These are phyloP conservation scores for Globisporangium alternatum DNA, from an alignment of 352 stramenopile genomes.

Conservation along the genomic window DNA sequence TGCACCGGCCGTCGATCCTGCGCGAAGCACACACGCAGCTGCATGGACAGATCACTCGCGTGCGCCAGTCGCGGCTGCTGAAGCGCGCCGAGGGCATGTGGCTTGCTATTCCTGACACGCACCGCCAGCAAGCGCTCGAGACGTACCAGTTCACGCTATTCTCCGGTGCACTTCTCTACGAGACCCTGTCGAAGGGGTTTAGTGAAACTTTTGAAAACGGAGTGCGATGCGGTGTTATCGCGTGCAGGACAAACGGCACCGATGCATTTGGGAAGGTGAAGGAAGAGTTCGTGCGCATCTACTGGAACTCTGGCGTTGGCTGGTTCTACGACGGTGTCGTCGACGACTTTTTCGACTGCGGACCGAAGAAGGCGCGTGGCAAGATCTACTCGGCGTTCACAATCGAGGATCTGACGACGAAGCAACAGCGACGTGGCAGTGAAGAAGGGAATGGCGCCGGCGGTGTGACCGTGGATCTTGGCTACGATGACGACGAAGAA, in stretches of 20 bases:
- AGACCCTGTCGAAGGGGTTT: slow-evolving; percentile 33
- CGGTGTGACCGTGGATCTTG: slow-evolving; percentile 23
- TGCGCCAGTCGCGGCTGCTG: slow-evolving; percentile 44
- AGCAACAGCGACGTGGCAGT: slow-evolving; percentile 25
- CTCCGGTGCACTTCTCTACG: slow-evolving; percentile 40
- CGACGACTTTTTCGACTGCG: slow-evolving; percentile 42
- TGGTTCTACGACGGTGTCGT: slow-evolving; percentile 28
- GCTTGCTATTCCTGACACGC: slow-evolving; percentile 37
- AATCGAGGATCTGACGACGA: slow-evolving; percentile 24
- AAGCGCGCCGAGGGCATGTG: slow-evolving; percentile 40
- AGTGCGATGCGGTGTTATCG: slow-evolving; percentile 38
- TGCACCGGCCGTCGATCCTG: slow-evolving; percentile 56
- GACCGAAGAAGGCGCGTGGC: slow-evolving; percentile 35
- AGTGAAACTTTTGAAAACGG: slow-evolving; percentile 35
- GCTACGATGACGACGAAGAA: slow-evolving; percentile 16
- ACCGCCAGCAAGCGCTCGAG: slow-evolving; percentile 37
- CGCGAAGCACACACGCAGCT: slow-evolving; percentile 49
- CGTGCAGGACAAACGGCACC: slow-evolving; percentile 33
- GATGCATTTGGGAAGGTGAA: slow-evolving; percentile 46
- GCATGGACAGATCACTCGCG: slow-evolving; percentile 45
- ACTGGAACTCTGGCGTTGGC: slow-evolving; percentile 24
- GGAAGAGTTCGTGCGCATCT: slow-evolving; percentile 52
- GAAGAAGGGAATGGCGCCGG: slow-evolving; percentile 29
- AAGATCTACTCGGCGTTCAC: slow-evolving; percentile 57
- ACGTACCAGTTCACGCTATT: slow-evolving; percentile 47